Conservation (phyloP, 2,329 filamentous ascomycete species). For the Rhexocercosporidium sp. region DNA sequence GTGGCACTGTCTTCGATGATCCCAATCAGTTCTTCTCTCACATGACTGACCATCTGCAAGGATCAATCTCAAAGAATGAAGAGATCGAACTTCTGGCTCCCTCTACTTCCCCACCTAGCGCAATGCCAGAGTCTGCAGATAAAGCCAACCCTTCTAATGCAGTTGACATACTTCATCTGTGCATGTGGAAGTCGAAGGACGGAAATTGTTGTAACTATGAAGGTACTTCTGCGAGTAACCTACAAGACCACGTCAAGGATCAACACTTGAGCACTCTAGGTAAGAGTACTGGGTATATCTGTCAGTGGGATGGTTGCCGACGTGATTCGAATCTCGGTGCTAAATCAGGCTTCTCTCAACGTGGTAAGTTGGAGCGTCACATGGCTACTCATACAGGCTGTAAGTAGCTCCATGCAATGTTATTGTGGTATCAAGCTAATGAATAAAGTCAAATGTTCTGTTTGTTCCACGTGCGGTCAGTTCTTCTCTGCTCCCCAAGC, state of each 20-base stretch:
- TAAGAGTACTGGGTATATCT: constrained; percentile 56
- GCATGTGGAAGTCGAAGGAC: constrained; percentile 35
- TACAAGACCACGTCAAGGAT: constrained; percentile 61
- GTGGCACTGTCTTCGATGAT: constrained; percentile 35
- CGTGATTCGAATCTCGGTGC: constrained; percentile 43
- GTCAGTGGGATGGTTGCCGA: constrained; percentile 61
- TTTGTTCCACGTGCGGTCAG: constrained; percentile 53
- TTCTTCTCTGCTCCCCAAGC: constrained; percentile 71
- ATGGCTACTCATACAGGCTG: constrained; percentile 69
- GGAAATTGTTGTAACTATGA: constrained; percentile 24
- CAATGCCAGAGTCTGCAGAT: neutral
- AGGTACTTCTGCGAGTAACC: constrained; percentile 46
- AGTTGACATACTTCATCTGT: constrained; percentile 27
- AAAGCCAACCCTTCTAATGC: neutral
- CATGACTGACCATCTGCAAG: constrained; percentile 32
- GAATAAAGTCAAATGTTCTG: constrained; percentile 46
- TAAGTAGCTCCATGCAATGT: constrained; percentile 46
- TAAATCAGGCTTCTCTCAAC: constrained; percentile 59
- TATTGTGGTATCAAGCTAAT: neutral
- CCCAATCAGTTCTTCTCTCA: constrained; percentile 34
- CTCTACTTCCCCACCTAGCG: neutral
- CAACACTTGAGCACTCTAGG: constrained; percentile 54
- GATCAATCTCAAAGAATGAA: constrained; percentile 27
- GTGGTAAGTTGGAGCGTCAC: constrained; percentile 68
- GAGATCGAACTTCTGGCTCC: constrained; percentile 27